These are phyloP conservation scores for Ricinus communis DNA, from an alignment of 345 rosid genomes.

Conservation along the genomic window DNA sequence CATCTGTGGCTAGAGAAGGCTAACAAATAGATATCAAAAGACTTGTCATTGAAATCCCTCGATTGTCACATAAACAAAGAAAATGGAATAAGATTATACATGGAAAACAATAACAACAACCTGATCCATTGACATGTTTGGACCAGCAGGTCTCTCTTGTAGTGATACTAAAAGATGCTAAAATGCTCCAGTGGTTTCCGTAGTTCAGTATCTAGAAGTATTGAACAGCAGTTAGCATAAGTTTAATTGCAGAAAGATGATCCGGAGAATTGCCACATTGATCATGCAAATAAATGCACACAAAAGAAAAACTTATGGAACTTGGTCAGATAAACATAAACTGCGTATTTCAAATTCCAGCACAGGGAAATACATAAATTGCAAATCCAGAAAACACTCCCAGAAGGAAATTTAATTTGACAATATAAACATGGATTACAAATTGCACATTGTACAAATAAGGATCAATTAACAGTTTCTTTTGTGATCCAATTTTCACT, in stretches of 20 bases:
- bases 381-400: not conserved
- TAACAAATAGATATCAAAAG: conserved; percentile 11
- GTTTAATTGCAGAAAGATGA: no score
- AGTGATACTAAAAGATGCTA: conserved; percentile 12
- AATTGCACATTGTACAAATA: not conserved
- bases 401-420: not conserved
- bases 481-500: not conserved
- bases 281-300: no score
- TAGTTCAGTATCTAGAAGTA: conserved; percentile 6
- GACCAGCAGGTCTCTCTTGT: conserved; percentile 22
- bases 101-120: conserved; percentile 19
- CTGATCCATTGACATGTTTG: conserved; percentile 31
- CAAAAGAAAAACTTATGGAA: no score
- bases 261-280: no score
- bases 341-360: not conserved
- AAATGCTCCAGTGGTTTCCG: conserved; percentile 26
- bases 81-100: not conserved
- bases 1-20: conserved; percentile 18
- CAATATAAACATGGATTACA: not conserved
- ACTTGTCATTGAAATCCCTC: conserved; percentile 7
- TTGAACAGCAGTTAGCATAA: not conserved
- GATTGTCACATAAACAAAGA: not conserved
- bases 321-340: not conserved
- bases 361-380: not conserved
- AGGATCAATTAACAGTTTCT: not conserved